Evolutionary conservation across 148 eudicot genomes (phyloP).

Genomic region (Arctostaphylos glauca): DNA sequence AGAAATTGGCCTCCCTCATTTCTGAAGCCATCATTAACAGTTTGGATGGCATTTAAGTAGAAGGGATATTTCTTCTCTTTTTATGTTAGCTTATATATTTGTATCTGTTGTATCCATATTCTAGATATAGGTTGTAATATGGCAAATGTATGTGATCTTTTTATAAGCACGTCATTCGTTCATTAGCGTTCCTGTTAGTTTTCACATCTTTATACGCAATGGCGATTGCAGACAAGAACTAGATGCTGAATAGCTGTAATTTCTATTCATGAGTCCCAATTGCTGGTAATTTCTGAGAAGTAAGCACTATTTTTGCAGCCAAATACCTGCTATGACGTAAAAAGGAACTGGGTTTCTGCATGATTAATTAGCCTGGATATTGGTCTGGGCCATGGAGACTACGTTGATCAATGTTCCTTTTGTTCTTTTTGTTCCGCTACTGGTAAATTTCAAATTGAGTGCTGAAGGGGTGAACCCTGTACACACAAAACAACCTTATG

Average conservation of each 20-base stretch:
- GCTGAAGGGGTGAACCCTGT: too few species aligned
- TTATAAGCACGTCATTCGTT: neutral
- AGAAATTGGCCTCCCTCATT: constrained; percentile 43
- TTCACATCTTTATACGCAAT: too few species aligned
- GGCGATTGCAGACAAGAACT: neutral
- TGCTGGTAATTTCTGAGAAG: neutral
- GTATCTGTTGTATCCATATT: neutral
- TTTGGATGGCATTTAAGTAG: constrained; percentile 33
- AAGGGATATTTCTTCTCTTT: neutral
- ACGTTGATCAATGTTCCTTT: too few species aligned
- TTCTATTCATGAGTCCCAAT: neutral
- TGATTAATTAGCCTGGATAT: too few species aligned
- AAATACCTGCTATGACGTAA: too few species aligned
- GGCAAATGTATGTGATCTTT: neutral
- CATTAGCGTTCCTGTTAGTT: neutral
- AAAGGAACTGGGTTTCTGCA: too few species aligned
- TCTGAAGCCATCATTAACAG: constrained; percentile 42
- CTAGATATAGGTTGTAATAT: too few species aligned
- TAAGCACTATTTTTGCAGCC: neutral
- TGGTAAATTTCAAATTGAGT: too few species aligned
- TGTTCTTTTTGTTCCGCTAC: too few species aligned
- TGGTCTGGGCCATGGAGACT: too few species aligned
- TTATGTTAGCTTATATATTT: neutral
- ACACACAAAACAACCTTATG: too few species aligned
- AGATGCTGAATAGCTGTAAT: neutral